phyloP scores from a whole-genome alignment of 108 stramenopile genomes.

The Nannochloropsis gaditana region DNA sequence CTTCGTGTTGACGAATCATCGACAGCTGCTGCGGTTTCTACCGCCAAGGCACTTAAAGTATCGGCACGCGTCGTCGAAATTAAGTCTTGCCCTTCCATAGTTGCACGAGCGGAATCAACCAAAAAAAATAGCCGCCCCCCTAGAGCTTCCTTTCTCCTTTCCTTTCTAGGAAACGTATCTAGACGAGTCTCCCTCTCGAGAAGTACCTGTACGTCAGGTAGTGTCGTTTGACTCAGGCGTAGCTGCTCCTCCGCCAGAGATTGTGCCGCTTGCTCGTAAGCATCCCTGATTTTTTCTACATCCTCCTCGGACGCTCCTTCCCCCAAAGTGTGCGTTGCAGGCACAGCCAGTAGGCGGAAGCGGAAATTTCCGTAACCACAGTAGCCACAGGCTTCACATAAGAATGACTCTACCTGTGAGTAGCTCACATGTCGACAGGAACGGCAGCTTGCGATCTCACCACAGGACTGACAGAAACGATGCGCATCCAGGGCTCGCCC shows the following conservation, averaged over 20 bases:
- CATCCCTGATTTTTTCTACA: background rate
- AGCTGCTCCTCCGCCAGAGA: constrained; percentile 16
- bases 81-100: background rate
- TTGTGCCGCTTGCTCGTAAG: constrained; percentile 4
- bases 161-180: background rate
- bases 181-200: too few relatives aligned
- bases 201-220: too few relatives aligned
- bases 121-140: background rate
- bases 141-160: background rate
- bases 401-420: constrained; percentile 81
- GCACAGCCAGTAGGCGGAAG: constrained; percentile 45
- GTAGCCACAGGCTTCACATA: constrained; percentile 94
- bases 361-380: constrained; percentile 73
- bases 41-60: background rate
- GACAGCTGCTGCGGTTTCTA: background rate
- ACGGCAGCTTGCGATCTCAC: constrained; percentile 85
- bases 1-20: background rate
- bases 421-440: constrained; percentile 91
- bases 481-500: constrained; percentile 61
- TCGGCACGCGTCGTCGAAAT: background rate
- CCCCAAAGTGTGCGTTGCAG: constrained; percentile 38
- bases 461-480: constrained; percentile 79
- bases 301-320: background rate
- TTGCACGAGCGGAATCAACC: constrained; percentile 9
- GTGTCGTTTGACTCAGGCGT: background rate